phyloP scores from a whole-genome alignment of 352 stramenopile genomes.

The Phytophthora colocasiae region DNA sequence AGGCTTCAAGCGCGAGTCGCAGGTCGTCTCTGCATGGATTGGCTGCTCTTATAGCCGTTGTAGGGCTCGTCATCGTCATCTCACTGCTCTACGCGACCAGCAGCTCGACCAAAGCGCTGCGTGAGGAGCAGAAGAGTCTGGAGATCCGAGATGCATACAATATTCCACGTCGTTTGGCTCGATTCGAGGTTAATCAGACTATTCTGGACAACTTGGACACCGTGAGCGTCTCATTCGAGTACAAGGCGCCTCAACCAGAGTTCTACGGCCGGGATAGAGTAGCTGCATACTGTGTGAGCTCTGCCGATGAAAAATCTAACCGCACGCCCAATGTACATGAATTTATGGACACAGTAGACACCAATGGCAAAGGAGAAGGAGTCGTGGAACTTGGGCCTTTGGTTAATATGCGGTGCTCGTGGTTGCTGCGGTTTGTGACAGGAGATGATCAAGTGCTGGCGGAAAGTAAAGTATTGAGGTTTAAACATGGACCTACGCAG shows the following conservation, averaged over 20 bases:
- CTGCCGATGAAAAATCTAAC: constrained; percentile 25
- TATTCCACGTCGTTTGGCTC: constrained; percentile 23
- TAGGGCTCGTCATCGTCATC: constrained; percentile 27
- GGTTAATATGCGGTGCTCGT: constrained; percentile 59
- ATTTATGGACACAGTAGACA: constrained; percentile 36
- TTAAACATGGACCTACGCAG: constrained; percentile 42
- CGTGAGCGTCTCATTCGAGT: constrained; percentile 49
- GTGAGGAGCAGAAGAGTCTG: constrained; percentile 15
- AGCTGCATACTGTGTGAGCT: constrained; percentile 43
- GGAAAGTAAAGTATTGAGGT: constrained; percentile 42
- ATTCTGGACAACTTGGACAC: constrained; percentile 41
- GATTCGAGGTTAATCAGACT: constrained; percentile 39
- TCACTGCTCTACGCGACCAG: constrained; percentile 19
- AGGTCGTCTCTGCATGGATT: constrained; percentile 19
- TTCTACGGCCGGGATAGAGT: constrained; percentile 36
- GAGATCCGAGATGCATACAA: constrained; percentile 28
- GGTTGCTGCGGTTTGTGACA: constrained; percentile 51
- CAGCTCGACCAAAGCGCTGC: constrained; percentile 9
- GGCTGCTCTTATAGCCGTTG: constrained; percentile 16
- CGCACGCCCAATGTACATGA: constrained; percentile 22
- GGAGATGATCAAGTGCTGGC: constrained; percentile 33
- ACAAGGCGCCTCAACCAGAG: constrained; percentile 31
- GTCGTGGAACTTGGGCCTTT: constrained; percentile 45
- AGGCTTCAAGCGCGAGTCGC: neutral
- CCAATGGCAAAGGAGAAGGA: constrained; percentile 27